Conservation (phyloP, 2,329 filamentous ascomycete species). For the Xylariaceae sp. region DNA sequence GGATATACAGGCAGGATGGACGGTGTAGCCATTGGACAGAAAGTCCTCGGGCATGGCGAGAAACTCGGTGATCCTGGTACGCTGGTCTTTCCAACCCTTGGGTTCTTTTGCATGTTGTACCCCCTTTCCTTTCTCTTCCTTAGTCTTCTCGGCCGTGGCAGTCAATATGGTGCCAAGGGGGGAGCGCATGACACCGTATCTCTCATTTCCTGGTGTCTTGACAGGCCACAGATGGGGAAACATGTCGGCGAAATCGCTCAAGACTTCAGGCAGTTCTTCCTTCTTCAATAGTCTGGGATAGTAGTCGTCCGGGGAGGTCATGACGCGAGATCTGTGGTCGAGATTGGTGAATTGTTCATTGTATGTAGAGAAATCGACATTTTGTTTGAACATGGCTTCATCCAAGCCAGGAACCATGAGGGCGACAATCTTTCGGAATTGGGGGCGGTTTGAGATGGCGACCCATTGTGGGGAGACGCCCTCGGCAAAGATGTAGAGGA, state of each 20-base stretch:
- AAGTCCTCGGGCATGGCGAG: slow-evolving; percentile 70
- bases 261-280: slow-evolving; percentile 47
- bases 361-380: slow-evolving; percentile 47
- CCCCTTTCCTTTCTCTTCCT: slow-evolving; percentile 62
- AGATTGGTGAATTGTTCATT: slow-evolving; percentile 33
- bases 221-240: slow-evolving; percentile 90
- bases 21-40: slow-evolving; percentile 74
- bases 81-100: slow-evolving; percentile 66
- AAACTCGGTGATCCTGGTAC: slow-evolving; percentile 79
- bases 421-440: slow-evolving; percentile 75
- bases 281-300: slow-evolving; percentile 52
- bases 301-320: slow-evolving; percentile 55
- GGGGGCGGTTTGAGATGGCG: slow-evolving; percentile 56
- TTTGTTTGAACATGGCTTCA: slow-evolving; percentile 77
- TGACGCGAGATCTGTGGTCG: slow-evolving; percentile 31
- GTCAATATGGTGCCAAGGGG: slow-evolving; percentile 81
- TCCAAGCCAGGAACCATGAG: slow-evolving; percentile 92
- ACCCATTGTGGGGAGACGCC: slow-evolving; percentile 63
- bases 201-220: slow-evolving; percentile 80
- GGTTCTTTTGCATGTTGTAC: slow-evolving; percentile 60
- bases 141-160: slow-evolving; percentile 64
- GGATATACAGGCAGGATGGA: slow-evolving; percentile 76
- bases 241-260: slow-evolving; percentile 71
- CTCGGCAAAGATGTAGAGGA: slow-evolving; percentile 65
- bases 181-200: slow-evolving; percentile 76